These are phyloP conservation scores for Ceratocystis cubensis DNA, from an alignment of 2,329 filamentous ascomycete genomes.

Conservation along the genomic window DNA sequence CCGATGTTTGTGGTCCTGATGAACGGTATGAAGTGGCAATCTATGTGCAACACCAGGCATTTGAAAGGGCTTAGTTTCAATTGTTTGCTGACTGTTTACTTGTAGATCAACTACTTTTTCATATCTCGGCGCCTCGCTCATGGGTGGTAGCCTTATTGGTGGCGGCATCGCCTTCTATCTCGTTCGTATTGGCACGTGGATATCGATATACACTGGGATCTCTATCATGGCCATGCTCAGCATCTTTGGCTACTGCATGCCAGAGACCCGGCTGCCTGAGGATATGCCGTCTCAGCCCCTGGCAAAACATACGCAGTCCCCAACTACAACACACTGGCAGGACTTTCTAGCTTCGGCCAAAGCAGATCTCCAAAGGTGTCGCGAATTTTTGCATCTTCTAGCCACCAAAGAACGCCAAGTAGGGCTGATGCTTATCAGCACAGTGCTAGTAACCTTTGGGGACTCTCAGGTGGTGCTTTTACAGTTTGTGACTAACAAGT, in stretches of 20 bases:
- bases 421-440: conserved; percentile 18
- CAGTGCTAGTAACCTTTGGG: conserved; percentile 18
- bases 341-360: conserved; percentile 16
- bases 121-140: conserved; percentile 21
- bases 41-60: conserved; percentile 12
- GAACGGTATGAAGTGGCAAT: conserved; percentile 18
- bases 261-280: conserved; percentile 19
- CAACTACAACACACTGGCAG: conserved; percentile 11
- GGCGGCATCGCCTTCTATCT: conserved; percentile 22
- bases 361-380: conserved; percentile 11
- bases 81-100: neutral
- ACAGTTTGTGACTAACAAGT: conserved; percentile 26
- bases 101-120: conserved; percentile 22
- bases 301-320: neutral
- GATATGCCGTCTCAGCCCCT: conserved; percentile 5
- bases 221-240: conserved; percentile 15
- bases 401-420: conserved; percentile 16
- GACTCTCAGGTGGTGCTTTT: conserved; percentile 22
- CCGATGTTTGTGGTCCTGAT: conserved; percentile 19
- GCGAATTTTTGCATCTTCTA: conserved; percentile 16
- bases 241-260: conserved; percentile 19
- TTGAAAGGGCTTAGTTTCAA: neutral
- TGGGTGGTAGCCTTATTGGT: conserved; percentile 21
- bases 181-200: conserved; percentile 21
- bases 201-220: conserved; percentile 20